Percentiles rank a stretch among this genome's conserved stretches.
phyloP scores from a whole-genome alignment of 768 basidiomycete genomes.

The Rhodotorula paludigena region DNA sequence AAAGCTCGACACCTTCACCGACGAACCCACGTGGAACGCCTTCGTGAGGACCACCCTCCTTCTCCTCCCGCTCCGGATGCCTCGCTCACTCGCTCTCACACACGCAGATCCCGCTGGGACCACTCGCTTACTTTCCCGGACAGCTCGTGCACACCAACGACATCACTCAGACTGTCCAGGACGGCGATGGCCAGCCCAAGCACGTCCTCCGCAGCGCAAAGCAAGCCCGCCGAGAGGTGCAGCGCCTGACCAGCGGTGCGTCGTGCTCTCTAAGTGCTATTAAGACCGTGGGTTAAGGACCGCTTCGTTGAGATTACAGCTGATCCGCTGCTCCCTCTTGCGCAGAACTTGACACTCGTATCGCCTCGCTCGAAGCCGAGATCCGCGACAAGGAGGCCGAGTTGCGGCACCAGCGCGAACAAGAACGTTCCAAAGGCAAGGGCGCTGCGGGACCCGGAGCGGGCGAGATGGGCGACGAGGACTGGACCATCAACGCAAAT shows the following conservation, averaged over 20 bases:
- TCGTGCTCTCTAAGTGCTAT: no score
- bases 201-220: conserved; percentile 31
- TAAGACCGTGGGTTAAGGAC: no score
- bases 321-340: background rate
- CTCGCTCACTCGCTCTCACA: background rate
- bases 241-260: conserved; percentile 3
- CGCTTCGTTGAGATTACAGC: no score
- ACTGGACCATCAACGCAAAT: conserved; percentile 32
- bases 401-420: background rate
- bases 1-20: conserved; percentile 26
- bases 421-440: background rate
- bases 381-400: conserved; percentile 5
- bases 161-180: conserved; percentile 7
- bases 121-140: conserved; percentile 38
- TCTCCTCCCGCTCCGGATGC: background rate
- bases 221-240: conserved; percentile 10
- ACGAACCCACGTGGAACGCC: conserved; percentile 33
- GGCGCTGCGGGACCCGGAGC: background rate
- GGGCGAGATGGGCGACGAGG: conserved; percentile 17
- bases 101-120: conserved; percentile 31
- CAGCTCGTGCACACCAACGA: conserved; percentile 40
- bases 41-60: conserved; percentile 1
- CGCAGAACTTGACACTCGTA: background rate
- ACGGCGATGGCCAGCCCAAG: background rate
- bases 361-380: background rate